Evolutionary conservation across 2,329 filamentous ascomycete genomes (phyloP).

Genomic region (Microcyclospora pomicola): DNA sequence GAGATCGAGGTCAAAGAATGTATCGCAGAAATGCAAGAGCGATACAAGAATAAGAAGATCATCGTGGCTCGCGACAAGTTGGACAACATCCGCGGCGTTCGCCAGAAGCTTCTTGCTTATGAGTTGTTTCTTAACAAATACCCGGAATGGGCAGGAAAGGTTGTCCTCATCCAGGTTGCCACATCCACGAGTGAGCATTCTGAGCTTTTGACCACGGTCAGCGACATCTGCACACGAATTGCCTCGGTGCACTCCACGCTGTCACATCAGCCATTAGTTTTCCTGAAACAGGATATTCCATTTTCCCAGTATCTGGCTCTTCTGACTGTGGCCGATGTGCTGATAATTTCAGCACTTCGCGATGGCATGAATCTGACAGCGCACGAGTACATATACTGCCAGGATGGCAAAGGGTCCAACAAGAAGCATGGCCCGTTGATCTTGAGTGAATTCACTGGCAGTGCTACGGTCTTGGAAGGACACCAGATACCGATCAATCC

Average conservation of each 20-base stretch:
- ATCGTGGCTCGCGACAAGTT: constrained; percentile 92
- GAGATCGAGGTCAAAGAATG: constrained; percentile 62
- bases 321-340: constrained; percentile 72
- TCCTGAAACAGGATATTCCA: constrained; percentile 86
- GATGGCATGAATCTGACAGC: constrained; percentile 96
- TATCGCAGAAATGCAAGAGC: constrained; percentile 66
- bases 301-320: constrained; percentile 89
- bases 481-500: constrained; percentile 80
- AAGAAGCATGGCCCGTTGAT: constrained; percentile 84
- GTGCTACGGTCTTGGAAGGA: constrained; percentile 68
- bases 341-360: constrained; percentile 90
- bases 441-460: constrained; percentile 88
- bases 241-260: constrained; percentile 85
- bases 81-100: constrained; percentile 79
- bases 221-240: constrained; percentile 87
- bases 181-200: constrained; percentile 79
- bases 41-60: constrained; percentile 76
- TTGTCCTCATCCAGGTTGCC: constrained; percentile 86
- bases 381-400: constrained; percentile 86
- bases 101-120: constrained; percentile 83
- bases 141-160: constrained; percentile 73
- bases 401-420: constrained; percentile 60
- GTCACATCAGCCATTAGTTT: constrained; percentile 83
- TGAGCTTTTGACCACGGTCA: constrained; percentile 76
- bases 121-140: constrained; percentile 91